Conservation (phyloP, 495 filamentous ascomycete species). For the Tetracladium setigerum region DNA sequence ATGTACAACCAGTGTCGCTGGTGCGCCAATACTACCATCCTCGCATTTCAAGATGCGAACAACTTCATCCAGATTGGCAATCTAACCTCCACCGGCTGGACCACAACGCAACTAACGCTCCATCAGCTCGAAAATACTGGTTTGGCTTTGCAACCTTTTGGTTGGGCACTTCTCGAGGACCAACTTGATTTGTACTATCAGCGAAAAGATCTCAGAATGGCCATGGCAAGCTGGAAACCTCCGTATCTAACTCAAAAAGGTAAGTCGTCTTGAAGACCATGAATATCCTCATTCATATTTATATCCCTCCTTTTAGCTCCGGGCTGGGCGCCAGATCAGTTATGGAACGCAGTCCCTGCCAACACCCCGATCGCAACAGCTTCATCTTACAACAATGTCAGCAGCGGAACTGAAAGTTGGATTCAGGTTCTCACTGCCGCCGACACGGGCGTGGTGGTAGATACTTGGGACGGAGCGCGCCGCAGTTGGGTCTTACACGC, state of each 20-base stretch:
- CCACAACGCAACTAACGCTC: conserved; percentile 17
- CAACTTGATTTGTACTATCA: conserved; percentile 21
- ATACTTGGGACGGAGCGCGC: conserved; percentile 17
- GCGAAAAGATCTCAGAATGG: conserved; percentile 10
- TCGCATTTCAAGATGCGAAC: conserved; percentile 20
- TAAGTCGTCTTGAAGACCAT: conserved; percentile 1
- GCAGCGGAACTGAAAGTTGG: conserved; percentile 14
- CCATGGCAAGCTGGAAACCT: conserved; percentile 12
- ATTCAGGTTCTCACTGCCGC: conserved; percentile 17
- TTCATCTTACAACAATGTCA: conserved; percentile 14
- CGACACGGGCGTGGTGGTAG: conserved; percentile 13
- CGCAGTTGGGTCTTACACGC: conserved; percentile 13
- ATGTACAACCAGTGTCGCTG: conserved; percentile 21
- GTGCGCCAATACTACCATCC: conserved; percentile 19
- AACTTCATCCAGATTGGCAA: conserved; percentile 20
- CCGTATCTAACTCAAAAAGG: background rate
- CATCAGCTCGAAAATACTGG: conserved; percentile 13
- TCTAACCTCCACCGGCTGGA: conserved; percentile 17
- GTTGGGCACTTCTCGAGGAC: background rate
- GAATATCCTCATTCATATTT: background rate
- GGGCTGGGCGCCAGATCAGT: conserved; percentile 12
- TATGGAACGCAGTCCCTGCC: conserved; percentile 3
- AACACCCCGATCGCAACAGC: conserved; percentile 17
- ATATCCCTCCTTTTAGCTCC: conserved; percentile 6
- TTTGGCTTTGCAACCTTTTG: conserved; percentile 21